Evolutionary conservation across 208 protist species (phyloP), one percentile per base, ranked within the genome.

Genomic region (Acanthamoeba castellanii): DNA sequence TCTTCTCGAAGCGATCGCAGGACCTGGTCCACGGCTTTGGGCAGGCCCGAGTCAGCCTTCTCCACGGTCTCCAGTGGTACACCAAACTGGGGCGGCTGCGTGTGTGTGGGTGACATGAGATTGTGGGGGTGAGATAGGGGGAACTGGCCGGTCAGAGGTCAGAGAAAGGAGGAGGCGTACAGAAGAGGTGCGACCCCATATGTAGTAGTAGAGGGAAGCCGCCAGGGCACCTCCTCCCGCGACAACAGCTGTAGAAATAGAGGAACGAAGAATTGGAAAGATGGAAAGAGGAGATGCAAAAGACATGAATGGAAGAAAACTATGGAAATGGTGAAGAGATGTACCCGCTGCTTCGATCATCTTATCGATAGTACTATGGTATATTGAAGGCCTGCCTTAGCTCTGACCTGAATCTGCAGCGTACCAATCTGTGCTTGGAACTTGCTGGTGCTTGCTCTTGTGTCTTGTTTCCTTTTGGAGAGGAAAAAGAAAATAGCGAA

Each of bases 171-270:
- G 47, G 30, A 59, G 18, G 27, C 34, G 76, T 85, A 85, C 76
- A 32, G 76, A 34, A 1, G 76, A 16, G 30, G 76, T 34, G 30
- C 42, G 76, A 7, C 76, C 76, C 76, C 76, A 85, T 34, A 85
- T 34, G 76, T 85, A 85, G 47, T 85, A 85, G 76, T 85, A 85
- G 9, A 85, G 27, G 5, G 76, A 85, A 32, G 76, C 76, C 2
- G 76, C 76, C 45, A 85, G 11, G 27, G 76, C 76, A 13, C 76
- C 45, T n/a, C 76, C 76, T n/a, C 76, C 76, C 4, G 47, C 47
- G 30, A 85, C 76, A 20, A 61, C 76, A n/a, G 76, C 76, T 50
- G 34, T 20, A 61, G 25, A 68, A 4, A 4, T 0, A 34, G 76
- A 85, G 7, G 14, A 55, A 22, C 14, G 37, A 82, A 52, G 8